Base-by-base conservation (phyloP, 2,329 filamentous ascomycete species). In the Colletotrichum nymphaeae region DNA sequence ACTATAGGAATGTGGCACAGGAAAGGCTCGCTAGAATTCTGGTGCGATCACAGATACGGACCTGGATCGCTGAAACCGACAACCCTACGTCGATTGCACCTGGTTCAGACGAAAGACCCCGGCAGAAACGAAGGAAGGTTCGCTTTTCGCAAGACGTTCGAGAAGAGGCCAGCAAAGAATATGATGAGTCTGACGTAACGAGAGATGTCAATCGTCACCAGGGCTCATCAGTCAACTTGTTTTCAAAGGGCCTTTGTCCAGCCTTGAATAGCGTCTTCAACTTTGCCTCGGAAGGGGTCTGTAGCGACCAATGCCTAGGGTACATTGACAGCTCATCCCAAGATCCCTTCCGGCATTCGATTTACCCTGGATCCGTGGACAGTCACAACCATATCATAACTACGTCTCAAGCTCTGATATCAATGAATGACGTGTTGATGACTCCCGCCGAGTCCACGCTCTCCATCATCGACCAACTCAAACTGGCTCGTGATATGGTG, bases 251-350 rank as follows among this genome's bases (percentile, higher is more conserved):
- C 5, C 57, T 55, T 1, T 55, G 52, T 0, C 24, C 22, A 1
- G 24, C 52, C 0, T 16, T 55, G n/a, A 12, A 55, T 1, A n/a
- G 42, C 58, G 9, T 19, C 9, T 55, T 24, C 52, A 16, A 55
- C 11, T 28, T 24, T 26, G 52, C 24, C 0, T 24, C 52, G 1
- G 52, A 16, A 4, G 22, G 2, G 2, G 19, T 0, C 0, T 49
- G 8, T 11, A 22, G 52, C 9, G 59, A 6, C 5, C 58, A 52
- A 5, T 63, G 35, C 1, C 46, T 72, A 5, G 58, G 69, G 2
- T 64, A 72, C 53, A 60, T 72, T 14, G 69, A 72, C 6, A 46
- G 56, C 12, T 28, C 30, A 9, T 72, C 58, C 1, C 30, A 56
- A 24, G 26, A 30, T 4, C 52, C 26, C 0, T 67, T 58, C 22